These are phyloP conservation scores for Debaryomyces nepalensis DNA, from an alignment of 1,139 yeast genomes.

Conservation along the genomic window DNA sequence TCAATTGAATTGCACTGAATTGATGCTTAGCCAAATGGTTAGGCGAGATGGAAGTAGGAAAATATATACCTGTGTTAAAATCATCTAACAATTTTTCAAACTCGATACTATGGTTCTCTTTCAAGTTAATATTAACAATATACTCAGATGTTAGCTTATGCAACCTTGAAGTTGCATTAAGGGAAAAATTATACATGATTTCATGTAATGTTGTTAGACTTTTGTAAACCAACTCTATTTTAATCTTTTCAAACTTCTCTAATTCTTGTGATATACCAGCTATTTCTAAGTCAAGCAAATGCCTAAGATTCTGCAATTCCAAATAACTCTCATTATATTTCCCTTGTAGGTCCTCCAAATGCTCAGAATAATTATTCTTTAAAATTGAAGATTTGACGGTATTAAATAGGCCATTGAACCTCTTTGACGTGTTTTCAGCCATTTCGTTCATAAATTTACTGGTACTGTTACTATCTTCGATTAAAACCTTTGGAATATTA, in stretches of 20 bases:
- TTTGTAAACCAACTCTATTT: conserved; percentile 40
- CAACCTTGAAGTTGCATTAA: conserved; percentile 33
- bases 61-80: conserved; percentile 47
- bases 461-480: conserved; percentile 26
- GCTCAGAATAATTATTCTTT: conserved; percentile 38
- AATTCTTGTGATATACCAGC: conserved; percentile 27
- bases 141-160: conserved; percentile 34
- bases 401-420: conserved; percentile 37
- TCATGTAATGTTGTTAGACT: conserved; percentile 44
- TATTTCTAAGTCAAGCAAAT: conserved; percentile 37
- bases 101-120: conserved; percentile 35
- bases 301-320: conserved; percentile 37
- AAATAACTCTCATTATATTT: conserved; percentile 39
- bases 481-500: conserved; percentile 12
- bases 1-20: conserved; percentile 33
- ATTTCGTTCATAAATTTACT: conserved; percentile 31
- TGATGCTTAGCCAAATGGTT: conserved; percentile 28
- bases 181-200: conserved; percentile 34
- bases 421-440: conserved; percentile 31
- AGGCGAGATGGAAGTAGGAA: conserved; percentile 41
- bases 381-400: conserved; percentile 35
- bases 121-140: conserved; percentile 30
- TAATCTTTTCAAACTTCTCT: conserved; percentile 43
- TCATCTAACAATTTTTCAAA: conserved; percentile 28
- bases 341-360: conserved; percentile 33